Evolutionary conservation across 306 rosid genomes (phyloP).

Genomic region (Benincasa hispida): DNA sequence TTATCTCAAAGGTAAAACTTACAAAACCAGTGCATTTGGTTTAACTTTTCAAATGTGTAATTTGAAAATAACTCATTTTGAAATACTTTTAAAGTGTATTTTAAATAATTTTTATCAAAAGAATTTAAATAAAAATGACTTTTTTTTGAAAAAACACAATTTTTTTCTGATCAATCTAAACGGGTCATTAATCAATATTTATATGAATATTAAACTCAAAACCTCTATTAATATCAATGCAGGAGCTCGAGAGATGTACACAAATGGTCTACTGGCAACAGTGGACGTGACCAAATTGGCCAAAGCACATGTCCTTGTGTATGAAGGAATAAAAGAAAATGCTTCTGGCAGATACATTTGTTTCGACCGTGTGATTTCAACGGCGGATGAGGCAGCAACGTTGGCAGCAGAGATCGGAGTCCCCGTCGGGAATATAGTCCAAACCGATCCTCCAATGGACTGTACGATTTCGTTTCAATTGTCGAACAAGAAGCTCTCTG

Average conservation of each 20-base stretch:
- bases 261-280: conserved; percentile 49
- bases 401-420: conserved; percentile 30
- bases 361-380: conserved; percentile 34
- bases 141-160: too few species aligned
- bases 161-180: too few species aligned
- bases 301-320: conserved; percentile 55
- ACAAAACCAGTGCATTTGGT: too few species aligned
- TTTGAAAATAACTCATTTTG: too few species aligned
- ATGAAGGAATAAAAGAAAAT: conserved; percentile 38
- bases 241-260: conserved; percentile 77
- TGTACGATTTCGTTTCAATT: conserved; percentile 16
- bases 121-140: too few species aligned
- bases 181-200: too few species aligned
- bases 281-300: conserved; percentile 52
- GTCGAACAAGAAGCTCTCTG: conserved; percentile 43
- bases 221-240: not conserved
- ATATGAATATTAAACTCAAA: not conserved
- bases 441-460: not conserved
- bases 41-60: too few species aligned
- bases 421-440: conserved; percentile 36
- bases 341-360: conserved; percentile 71
- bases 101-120: too few species aligned
- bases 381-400: conserved; percentile 31
- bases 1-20: conserved; percentile 67
- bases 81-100: too few species aligned